Evolutionary conservation across 2,329 filamentous ascomycete species (phyloP).

Genomic region (Trichoderma citrinoviride): DNA sequence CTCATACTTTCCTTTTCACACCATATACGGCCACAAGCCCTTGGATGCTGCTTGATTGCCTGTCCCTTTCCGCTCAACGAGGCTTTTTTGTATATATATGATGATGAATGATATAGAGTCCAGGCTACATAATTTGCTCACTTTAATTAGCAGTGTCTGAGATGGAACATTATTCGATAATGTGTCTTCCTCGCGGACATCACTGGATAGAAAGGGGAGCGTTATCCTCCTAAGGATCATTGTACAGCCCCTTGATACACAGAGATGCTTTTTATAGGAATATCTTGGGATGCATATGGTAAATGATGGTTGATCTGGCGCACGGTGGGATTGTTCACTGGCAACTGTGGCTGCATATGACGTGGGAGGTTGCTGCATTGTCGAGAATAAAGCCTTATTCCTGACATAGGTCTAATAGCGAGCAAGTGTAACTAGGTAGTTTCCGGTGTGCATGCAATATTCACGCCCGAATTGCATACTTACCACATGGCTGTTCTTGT

Average conservation of each 20-base stretch:
- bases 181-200: not conserved
- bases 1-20: constrained; percentile 42
- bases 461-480: too few species aligned
- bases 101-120: not conserved
- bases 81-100: not conserved
- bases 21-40: constrained; percentile 41
- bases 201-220: not conserved
- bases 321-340: not conserved
- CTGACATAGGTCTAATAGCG: too few species aligned
- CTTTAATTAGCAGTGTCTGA: not conserved
- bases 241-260: not conserved
- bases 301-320: not conserved
- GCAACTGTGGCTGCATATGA: not conserved
- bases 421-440: too few species aligned
- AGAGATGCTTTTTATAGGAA: not conserved
- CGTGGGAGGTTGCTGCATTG: too few species aligned
- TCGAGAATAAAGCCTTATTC: too few species aligned
- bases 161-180: too few species aligned
- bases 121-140: not conserved
- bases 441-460: too few species aligned
- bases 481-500: too few species aligned
- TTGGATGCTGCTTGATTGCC: constrained; percentile 15
- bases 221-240: not conserved
- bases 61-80: not conserved
- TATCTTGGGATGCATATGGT: not conserved